phyloP scores from a whole-genome alignment of 2,329 filamentous ascomycete genomes.

The Epichloe festucae region DNA sequence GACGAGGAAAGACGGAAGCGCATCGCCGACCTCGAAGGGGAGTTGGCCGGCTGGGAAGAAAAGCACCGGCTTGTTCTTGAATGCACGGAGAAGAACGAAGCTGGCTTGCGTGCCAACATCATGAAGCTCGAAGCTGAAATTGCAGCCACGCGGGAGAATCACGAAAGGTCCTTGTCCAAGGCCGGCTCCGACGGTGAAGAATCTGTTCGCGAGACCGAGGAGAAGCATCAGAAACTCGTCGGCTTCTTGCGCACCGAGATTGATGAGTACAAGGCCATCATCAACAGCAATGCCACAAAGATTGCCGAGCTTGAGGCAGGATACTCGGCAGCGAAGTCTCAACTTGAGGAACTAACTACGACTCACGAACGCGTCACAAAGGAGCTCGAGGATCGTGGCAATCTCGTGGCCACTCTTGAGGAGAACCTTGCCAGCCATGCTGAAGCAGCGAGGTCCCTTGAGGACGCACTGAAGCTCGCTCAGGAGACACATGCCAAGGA shows the following conservation, averaged over 20 bases:
- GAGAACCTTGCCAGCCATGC: slow-evolving; percentile 48
- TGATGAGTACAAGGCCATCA: slow-evolving; percentile 65
- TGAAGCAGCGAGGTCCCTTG: slow-evolving; percentile 39
- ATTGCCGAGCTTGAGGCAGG: slow-evolving; percentile 63
- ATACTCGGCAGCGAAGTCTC: slow-evolving; percentile 49
- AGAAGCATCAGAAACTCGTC: slow-evolving; percentile 47
- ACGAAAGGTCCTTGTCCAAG: slow-evolving; percentile 29
- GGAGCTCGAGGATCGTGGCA: slow-evolving; percentile 32
- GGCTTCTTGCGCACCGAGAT: slow-evolving; percentile 58
- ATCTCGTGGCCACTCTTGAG: slow-evolving; percentile 40
- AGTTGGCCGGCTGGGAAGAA: slow-evolving; percentile 60
- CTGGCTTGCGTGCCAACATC: slow-evolving; percentile 59
- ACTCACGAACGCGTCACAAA: slow-evolving; percentile 39
- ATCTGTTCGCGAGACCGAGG: slow-evolving; percentile 31
- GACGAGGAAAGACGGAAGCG: slow-evolving; percentile 26
- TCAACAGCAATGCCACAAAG: slow-evolving; percentile 53
- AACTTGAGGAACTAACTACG: slow-evolving; percentile 54
- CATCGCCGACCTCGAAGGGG: slow-evolving; percentile 54
- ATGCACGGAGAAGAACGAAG: slow-evolving; percentile 59
- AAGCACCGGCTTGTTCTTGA: slow-evolving; percentile 62
- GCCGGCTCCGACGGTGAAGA: slow-evolving; percentile 26
- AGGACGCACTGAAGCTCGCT: slow-evolving; percentile 37
- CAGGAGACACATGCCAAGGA: slow-evolving; percentile 37
- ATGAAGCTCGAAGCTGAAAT: slow-evolving; percentile 54
- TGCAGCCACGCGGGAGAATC: slow-evolving; percentile 38